Conservation (phyloP, 441 rosid species). For the Euphorbia corollata region DNA sequence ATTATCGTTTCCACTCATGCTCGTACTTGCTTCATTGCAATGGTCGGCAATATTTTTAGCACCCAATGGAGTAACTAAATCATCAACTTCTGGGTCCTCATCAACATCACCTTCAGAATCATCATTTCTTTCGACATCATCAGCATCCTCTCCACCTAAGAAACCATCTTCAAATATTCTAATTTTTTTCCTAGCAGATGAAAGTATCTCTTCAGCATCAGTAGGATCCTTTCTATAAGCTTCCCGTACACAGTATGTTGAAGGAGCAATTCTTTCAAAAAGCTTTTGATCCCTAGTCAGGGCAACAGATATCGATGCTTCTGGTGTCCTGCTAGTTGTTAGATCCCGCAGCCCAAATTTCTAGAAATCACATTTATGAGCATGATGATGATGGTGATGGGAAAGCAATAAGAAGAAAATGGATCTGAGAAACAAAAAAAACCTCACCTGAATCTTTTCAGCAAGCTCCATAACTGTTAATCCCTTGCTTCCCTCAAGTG, state of each 20-base stretch:
- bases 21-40: slow-evolving; percentile 33
- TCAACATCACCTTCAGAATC: slow-evolving; percentile 82
- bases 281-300: slow-evolving; percentile 97
- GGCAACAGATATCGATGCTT: slow-evolving; percentile 99
- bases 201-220: slow-evolving; percentile 89
- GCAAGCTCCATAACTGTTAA: slow-evolving; percentile 90
- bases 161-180: slow-evolving; percentile 77
- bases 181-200: slow-evolving; percentile 86
- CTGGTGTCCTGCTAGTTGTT: slow-evolving; percentile 97
- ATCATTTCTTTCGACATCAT: slow-evolving; percentile 91
- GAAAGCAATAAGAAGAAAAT: background rate
- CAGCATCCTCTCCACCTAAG: slow-evolving; percentile 77
- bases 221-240: slow-evolving; percentile 90
- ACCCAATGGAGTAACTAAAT: slow-evolving; percentile 43
- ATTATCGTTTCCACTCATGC: slow-evolving; percentile 36
- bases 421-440: slow-evolving; percentile 11
- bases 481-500: slow-evolving; percentile 93
- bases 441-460: slow-evolving; percentile 82
- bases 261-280: slow-evolving; percentile 99
- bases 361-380: slow-evolving; percentile 28
- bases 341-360: slow-evolving; percentile 98
- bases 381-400: background rate
- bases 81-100: slow-evolving; percentile 95
- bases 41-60: slow-evolving; percentile 36
- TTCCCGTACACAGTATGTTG: slow-evolving; percentile 90